Evolutionary conservation across 805 yeast species (phyloP), one percentile per base, ranked within the genome.

Genomic region (Kregervanrija delftensis): DNA sequence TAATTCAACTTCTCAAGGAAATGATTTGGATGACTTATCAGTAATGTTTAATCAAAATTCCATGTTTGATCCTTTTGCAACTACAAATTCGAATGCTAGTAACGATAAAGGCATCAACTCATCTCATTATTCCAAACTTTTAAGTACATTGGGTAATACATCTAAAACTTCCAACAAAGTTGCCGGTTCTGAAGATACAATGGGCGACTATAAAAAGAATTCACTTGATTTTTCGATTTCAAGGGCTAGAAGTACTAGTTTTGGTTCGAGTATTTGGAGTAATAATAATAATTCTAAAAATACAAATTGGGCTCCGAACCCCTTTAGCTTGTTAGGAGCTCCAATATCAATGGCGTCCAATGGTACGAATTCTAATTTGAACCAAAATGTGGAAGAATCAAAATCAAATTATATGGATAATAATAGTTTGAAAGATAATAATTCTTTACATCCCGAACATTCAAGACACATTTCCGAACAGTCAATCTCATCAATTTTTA

Each of bases 181-280:
- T 45, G 41, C 30, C 2, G 37, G 37, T 16, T 35, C 34, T 11
- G 39, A 43, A 33, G 33, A 37, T 32, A 33, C 30, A 13, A 22
- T 22, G 28, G 28, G 28, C 5, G 28, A 22, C 28, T 22, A 22
- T 22, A 22, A 22, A 6, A 22, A 22, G 28, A 22, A 22, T 22
- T 22, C 28, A 33, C 15, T 33, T 33, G 60, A 51, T 13, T 46
- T 53, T 33, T 48, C 49, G n/a, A 33, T 49, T 3, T 42, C 55
- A 1, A 52, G 68, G 35, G 65, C 50, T 5, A 53, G 68, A 45
- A 63, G 67, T 46, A 56, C 63, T 1, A 61, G 66, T 49, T 60
- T 62, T 51, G 63, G 67, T 1, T 58, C 66, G 10, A 63, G 66
- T 45, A 64, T 62, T 35, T 61, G 67, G 66, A 64, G 61, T 40